Base-by-base conservation (phyloP, 495 filamentous ascomycete genomes). In the Penicillium cataractarum region DNA sequence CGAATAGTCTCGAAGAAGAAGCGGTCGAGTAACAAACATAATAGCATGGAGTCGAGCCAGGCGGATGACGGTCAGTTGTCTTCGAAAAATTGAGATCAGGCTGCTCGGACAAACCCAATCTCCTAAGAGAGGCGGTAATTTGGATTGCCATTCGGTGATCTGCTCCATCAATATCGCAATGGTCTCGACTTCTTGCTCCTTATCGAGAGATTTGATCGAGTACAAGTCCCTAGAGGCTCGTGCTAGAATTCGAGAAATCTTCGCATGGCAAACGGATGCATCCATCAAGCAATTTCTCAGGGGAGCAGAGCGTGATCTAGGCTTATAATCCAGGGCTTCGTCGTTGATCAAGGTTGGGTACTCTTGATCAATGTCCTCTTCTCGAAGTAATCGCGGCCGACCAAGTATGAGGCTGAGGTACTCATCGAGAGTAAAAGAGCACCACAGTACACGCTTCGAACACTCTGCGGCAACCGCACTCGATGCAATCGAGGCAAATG, bases 381-480 rank as follows among this genome's bases (percentile, higher is more conserved):
- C 71, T 3, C 69, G 67, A 54, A 66, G 67, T 6, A 74, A 57
- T 29, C 67, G 63, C 21, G 71, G 71, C 22, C 69, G 62, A 19
- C 71, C 71, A 13, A 74, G 50, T 8, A 74, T 74, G 6, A 74
- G 57, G 39, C 71, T 74, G 15, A 74, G 55, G 46, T 74, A 74
- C 57, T 72, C 67, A 44, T 74, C 71, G 7, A 74, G 52, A 6
- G 71, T 74, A 39, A 72, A 74, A 6, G 67, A 71, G 44, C 71
- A 70, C 71, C 71, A 74, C 6, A 74, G 35, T 1, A 71, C 49
- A n/a, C 71, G 67, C 4, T 66, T 58, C 13, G 60, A 66, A 40
- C 69, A 74, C 58, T 74, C 67, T 31, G 39, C 13, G 31, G 55
- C 22, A 37, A 60, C 24, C 58, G 56, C 15, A 65, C 51, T 35